Conservation (phyloP, 495 filamentous ascomycete genomes). For the Talaromyces stipitatus region DNA sequence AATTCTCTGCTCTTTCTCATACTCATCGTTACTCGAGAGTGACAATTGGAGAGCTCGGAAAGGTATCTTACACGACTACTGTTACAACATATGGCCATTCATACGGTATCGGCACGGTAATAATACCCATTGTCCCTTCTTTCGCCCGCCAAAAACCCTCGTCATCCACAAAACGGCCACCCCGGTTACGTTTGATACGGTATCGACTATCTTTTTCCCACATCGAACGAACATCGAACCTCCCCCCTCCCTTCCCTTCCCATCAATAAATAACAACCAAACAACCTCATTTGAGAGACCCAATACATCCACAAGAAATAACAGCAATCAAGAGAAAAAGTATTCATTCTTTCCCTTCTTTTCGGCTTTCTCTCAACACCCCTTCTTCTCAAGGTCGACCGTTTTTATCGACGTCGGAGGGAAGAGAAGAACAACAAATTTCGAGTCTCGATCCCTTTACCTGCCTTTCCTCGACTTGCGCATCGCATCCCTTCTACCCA, state of each 20-base stretch:
- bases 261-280: not conserved
- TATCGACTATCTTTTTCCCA: not conserved
- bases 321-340: not conserved
- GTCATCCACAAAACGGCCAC: not conserved
- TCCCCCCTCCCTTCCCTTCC: not conserved
- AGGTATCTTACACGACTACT: not conserved
- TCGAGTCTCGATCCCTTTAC: not conserved
- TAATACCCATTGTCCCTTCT: not conserved
- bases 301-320: not conserved
- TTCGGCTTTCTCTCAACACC: not conserved
- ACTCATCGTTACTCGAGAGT: no score
- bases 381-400: not conserved
- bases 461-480: not conserved
- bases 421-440: not conserved
- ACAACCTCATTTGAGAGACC: not conserved
- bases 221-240: not conserved
- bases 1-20: no score
- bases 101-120: not conserved
- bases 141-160: not conserved
- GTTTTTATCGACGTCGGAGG: not conserved
- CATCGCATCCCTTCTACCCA: not conserved
- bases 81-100: not conserved
- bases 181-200: not conserved
- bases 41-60: not conserved
- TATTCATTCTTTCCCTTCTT: not conserved